Percentiles rank a stretch among this genome's conserved stretches.
phyloP scores from a whole-genome alignment of 2,329 filamentous ascomycete species.

The Alternaria hordeiaustralica region DNA sequence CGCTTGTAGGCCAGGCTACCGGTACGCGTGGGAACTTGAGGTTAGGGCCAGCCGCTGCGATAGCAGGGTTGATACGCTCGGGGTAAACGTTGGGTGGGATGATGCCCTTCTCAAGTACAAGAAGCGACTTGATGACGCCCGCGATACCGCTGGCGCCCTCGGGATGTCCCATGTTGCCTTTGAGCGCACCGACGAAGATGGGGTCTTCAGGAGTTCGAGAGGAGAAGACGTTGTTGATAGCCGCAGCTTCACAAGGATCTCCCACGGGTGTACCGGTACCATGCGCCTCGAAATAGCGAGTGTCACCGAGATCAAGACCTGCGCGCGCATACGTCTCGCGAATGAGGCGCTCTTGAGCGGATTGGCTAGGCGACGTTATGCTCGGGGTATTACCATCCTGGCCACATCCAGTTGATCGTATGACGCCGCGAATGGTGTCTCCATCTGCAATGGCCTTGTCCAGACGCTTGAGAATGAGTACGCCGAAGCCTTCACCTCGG shows the following conservation, averaged over 20 bases:
- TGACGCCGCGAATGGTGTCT: conserved; percentile 38
- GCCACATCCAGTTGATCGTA: conserved; percentile 34
- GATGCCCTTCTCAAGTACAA: conserved; percentile 47
- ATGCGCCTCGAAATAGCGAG: conserved; percentile 35
- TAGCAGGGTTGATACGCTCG: conserved; percentile 34
- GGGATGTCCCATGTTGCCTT: conserved; percentile 47
- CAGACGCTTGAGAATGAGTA: conserved; percentile 34
- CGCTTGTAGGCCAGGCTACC: conserved; percentile 17
- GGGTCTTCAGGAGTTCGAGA: conserved; percentile 17
- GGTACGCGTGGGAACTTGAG: conserved; percentile 14
- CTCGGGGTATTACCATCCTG: conserved; percentile 26
- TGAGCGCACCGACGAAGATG: conserved; percentile 26
- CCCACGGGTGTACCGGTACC: conserved; percentile 61
- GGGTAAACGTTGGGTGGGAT: conserved; percentile 17
- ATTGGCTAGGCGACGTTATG: conserved; percentile 48
- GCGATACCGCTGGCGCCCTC: conserved; percentile 49
- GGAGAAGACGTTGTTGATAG: conserved; percentile 21
- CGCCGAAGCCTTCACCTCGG: conserved; percentile 64
- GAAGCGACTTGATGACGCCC: conserved; percentile 46
- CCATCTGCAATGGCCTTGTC: conserved; percentile 21
- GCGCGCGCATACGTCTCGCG: conserved; percentile 45
- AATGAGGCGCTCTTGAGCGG: conserved; percentile 47
- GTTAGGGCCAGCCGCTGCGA: conserved; percentile 12
- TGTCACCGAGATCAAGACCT: conserved; percentile 37
- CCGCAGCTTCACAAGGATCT: conserved; percentile 32